These are phyloP conservation scores for Pseudocercospora fuligena DNA, from an alignment of 2,329 filamentous ascomycete genomes.

Conservation along the genomic window DNA sequence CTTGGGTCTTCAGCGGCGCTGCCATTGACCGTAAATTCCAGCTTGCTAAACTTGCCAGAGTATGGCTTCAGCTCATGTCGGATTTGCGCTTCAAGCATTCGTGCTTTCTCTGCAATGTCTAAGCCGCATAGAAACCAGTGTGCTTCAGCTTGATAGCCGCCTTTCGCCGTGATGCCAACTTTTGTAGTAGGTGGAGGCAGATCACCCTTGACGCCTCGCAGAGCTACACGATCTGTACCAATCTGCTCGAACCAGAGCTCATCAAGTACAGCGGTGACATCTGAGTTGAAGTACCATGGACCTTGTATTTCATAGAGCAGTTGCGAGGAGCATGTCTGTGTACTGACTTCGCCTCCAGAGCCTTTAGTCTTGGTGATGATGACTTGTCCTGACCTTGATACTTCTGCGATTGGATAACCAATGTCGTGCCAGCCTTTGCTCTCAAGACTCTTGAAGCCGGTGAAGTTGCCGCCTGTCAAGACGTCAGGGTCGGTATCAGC, in stretches of 20 bases:
- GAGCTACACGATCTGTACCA: slow-evolving; percentile 54
- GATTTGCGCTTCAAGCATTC: slow-evolving; percentile 53
- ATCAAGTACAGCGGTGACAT: slow-evolving; percentile 59
- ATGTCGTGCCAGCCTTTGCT: slow-evolving; percentile 49
- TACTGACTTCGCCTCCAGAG: slow-evolving; percentile 45
- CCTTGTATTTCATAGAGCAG: slow-evolving; percentile 62
- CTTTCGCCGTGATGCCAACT: slow-evolving; percentile 52
- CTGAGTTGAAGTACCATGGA: slow-evolving; percentile 62
- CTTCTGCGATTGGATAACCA: slow-evolving; percentile 45
- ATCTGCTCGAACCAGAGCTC: slow-evolving; percentile 59
- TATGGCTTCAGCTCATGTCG: slow-evolving; percentile 46
- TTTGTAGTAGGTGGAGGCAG: slow-evolving; percentile 59
- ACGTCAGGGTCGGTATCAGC: background rate
- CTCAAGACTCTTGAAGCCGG: slow-evolving; percentile 48
- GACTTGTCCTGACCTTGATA: slow-evolving; percentile 43
- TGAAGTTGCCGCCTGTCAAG: slow-evolving; percentile 47
- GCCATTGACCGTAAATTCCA: slow-evolving; percentile 48
- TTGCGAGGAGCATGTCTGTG: slow-evolving; percentile 59
- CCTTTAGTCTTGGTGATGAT: slow-evolving; percentile 46
- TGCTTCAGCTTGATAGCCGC: slow-evolving; percentile 54
- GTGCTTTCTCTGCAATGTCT: slow-evolving; percentile 52
- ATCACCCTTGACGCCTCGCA: slow-evolving; percentile 51
- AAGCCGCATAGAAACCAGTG: slow-evolving; percentile 52
- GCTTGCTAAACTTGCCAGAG: slow-evolving; percentile 42
- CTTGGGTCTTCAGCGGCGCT: slow-evolving; percentile 50